These are phyloP conservation scores for Populus deltoides DNA, from an alignment of 345 rosid species.

Conservation along the genomic window DNA sequence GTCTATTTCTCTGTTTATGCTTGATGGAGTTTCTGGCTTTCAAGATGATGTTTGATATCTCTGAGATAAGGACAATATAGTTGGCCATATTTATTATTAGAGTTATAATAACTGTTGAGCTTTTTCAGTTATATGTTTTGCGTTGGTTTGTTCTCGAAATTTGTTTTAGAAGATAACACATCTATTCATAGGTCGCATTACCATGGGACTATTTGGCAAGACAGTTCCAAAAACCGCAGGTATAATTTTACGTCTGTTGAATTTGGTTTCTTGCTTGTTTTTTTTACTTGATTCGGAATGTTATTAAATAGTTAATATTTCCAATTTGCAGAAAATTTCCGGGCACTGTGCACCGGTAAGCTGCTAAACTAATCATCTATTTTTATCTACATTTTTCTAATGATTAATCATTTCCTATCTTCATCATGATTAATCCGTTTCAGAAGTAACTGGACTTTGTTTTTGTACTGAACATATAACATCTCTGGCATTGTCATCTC, in stretches of 20 bases:
- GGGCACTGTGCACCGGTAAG: constrained; percentile 93
- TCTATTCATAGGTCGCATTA: constrained; percentile 67
- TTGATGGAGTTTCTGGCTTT: background rate
- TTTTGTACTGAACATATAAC: background rate
- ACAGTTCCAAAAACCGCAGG: constrained; percentile 92
- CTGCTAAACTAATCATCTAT: background rate
- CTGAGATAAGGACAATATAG: background rate
- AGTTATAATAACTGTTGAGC: background rate
- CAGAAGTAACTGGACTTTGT: background rate
- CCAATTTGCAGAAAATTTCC: constrained; percentile 81
- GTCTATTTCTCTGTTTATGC: background rate
- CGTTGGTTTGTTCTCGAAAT: background rate
- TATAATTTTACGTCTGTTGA: constrained; percentile 14
- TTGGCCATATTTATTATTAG: background rate
- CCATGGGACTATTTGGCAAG: constrained; percentile 85
- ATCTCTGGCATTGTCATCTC: background rate
- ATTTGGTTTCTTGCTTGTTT: background rate
- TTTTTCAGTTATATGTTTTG: background rate
- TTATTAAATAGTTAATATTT: constrained; percentile 15
- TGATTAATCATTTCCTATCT: background rate
- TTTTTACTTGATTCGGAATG: background rate
- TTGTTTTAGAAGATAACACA: background rate
- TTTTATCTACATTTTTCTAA: background rate
- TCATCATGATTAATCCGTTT: background rate
- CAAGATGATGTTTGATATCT: background rate